Conservation (phyloP, 129 eudicot species). For the Sambucus nigra region DNA sequence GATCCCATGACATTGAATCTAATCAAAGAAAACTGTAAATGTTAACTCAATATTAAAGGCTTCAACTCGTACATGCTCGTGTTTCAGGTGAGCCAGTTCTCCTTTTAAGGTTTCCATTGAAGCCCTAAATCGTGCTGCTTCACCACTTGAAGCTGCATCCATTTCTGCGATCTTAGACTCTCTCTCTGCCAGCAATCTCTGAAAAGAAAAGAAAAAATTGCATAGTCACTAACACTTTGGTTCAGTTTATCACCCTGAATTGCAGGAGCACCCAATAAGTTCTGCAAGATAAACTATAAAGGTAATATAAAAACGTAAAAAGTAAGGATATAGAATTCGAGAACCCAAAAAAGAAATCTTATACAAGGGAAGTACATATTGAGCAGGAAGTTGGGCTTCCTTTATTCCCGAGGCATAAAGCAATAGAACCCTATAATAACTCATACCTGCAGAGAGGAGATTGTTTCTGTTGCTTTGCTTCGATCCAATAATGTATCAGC, state of each 20-base stretch:
- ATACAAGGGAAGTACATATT: background rate
- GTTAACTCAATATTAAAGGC: background rate
- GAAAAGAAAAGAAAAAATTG: constrained; percentile 18
- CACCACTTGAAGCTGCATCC: constrained; percentile 99
- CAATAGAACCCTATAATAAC: constrained; percentile 6
- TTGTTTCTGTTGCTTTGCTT: constrained; percentile 81
- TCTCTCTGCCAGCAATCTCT: constrained; percentile 72
- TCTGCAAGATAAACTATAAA: background rate
- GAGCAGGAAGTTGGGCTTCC: background rate
- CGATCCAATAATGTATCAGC: constrained; percentile 68
- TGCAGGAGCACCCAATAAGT: background rate
- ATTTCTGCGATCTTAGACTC: constrained; percentile 90
- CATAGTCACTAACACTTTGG: background rate
- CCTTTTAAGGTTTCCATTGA: constrained; percentile 84
- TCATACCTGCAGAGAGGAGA: constrained; percentile 84
- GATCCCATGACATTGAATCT: background rate
- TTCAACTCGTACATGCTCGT: constrained; percentile 58
- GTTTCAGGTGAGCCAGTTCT: constrained; percentile 61
- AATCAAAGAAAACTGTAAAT: constrained; percentile 3
- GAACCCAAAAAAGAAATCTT: background rate
- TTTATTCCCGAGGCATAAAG: constrained; percentile 5
- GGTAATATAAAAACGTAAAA: background rate
- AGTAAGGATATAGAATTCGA: background rate
- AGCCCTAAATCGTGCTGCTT: constrained; percentile 91
- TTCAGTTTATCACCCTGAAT: background rate